Conservation (phyloP, 2,329 filamentous ascomycete species). For the Gaeumannomyces tritici region DNA sequence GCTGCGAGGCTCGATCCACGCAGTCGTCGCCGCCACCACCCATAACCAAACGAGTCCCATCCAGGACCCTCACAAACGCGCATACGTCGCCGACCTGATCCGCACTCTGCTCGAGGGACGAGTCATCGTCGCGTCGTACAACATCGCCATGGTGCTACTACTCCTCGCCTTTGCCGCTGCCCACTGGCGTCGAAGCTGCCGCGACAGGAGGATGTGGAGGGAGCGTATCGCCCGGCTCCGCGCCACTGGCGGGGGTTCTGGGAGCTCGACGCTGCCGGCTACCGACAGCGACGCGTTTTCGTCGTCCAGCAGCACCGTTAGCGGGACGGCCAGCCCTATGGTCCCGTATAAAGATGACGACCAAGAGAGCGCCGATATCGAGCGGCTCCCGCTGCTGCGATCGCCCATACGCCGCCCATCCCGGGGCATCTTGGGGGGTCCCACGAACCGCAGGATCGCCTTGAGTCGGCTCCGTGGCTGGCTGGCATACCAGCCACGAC, state of each 20-base stretch:
- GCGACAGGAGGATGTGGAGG: conserved; percentile 14
- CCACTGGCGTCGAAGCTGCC: conserved; percentile 15
- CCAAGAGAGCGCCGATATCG: conserved; percentile 17
- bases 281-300: conserved; percentile 13
- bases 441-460: neutral
- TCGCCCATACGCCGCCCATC: neutral
- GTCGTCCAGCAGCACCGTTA: conserved; percentile 23
- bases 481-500: conserved; percentile 47
- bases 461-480: conserved; percentile 8
- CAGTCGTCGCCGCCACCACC: neutral
- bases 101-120: conserved; percentile 14
- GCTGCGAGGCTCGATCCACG: neutral
- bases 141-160: conserved; percentile 19
- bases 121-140: conserved; percentile 21
- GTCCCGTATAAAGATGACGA: conserved; percentile 11
- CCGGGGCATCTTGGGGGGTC: neutral
- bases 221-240: conserved; percentile 9
- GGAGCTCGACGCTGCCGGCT: neutral
- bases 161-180: conserved; percentile 17
- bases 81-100: conserved; percentile 3
- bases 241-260: too few relatives aligned
- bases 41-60: neutral
- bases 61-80: neutral
- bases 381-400: conserved; percentile 23
- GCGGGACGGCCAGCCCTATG: conserved; percentile 16